phyloP scores from a whole-genome alignment of 2,329 filamentous ascomycete species.

The Aspergillus neoniger region DNA sequence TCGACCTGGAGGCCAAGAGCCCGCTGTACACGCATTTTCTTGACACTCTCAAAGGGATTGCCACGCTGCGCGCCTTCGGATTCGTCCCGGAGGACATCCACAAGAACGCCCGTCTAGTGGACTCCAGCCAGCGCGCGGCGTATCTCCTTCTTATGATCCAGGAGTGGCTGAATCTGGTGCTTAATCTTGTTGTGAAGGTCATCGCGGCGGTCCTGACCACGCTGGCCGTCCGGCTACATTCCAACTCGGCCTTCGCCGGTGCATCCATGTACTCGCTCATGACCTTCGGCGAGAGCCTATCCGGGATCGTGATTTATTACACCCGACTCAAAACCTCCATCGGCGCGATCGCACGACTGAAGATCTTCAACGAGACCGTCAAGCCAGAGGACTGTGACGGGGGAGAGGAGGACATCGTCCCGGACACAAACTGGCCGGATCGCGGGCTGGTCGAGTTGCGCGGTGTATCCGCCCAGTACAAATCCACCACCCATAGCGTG shows the following conservation, averaged over 20 bases:
- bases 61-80: not conserved
- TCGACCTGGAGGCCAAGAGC: not conserved
- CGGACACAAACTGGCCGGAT: not conserved
- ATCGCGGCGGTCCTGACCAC: slow-evolving; percentile 41
- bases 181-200: slow-evolving; percentile 23
- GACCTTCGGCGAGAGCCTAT: slow-evolving; percentile 14
- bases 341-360: slow-evolving; percentile 11
- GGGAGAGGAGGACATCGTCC: slow-evolving; percentile 9
- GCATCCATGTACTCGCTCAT: slow-evolving; percentile 9
- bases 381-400: not conserved
- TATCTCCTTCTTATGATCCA: slow-evolving; percentile 1
- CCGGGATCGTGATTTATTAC: slow-evolving; percentile 12
- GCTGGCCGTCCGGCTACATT: slow-evolving; percentile 36
- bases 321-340: slow-evolving; percentile 17
- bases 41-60: not conserved
- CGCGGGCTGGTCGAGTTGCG: slow-evolving; percentile 3
- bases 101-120: slow-evolving; percentile 21
- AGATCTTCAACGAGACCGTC: slow-evolving; percentile 10
- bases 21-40: not conserved
- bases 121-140: not conserved
- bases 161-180: not conserved
- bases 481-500: too few species aligned
- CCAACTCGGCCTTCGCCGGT: slow-evolving; percentile 21
- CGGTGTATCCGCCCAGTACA: slow-evolving; percentile 6
- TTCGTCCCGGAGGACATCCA: slow-evolving; percentile 12